These are phyloP conservation scores for Botryosphaeria dothidea DNA, from an alignment of 2,329 filamentous ascomycete species.

Conservation along the genomic window DNA sequence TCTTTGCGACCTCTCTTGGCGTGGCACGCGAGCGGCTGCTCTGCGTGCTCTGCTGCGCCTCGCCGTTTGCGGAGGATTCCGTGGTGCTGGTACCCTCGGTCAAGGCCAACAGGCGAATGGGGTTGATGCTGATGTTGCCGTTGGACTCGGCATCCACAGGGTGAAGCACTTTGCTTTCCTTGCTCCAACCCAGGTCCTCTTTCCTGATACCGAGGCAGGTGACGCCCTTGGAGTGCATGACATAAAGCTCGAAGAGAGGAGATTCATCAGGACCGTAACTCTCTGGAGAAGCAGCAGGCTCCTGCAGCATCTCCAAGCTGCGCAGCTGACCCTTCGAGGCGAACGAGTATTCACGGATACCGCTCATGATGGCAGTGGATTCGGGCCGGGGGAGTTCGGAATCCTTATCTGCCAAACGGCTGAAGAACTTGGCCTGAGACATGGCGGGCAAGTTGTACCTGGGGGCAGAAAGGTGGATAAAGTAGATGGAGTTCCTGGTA, in stretches of 20 bases:
- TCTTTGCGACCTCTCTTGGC: conserved; percentile 33
- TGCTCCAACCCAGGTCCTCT: conserved; percentile 86
- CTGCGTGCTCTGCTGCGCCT: conserved; percentile 23
- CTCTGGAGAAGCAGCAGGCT: conserved; percentile 61
- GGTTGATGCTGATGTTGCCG: conserved; percentile 73
- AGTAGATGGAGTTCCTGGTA: conserved; percentile 95
- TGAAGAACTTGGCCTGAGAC: conserved; percentile 85
- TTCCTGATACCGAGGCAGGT: conserved; percentile 84
- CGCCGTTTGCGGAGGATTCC: conserved; percentile 48
- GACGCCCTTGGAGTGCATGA: conserved; percentile 97
- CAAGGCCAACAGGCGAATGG: conserved; percentile 52
- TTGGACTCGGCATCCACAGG: conserved; percentile 74
- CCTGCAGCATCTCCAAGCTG: conserved; percentile 84
- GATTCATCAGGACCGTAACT: conserved; percentile 64
- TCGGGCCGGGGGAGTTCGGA: conserved; percentile 76
- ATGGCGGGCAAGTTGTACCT: conserved; percentile 81
- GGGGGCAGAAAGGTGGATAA: conserved; percentile 91
- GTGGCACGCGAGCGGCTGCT: conserved; percentile 29
- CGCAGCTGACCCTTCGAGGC: conserved; percentile 81
- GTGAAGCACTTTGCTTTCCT: conserved; percentile 82
- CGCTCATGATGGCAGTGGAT: conserved; percentile 95
- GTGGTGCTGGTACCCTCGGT: conserved; percentile 40
- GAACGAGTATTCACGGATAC: conserved; percentile 92
- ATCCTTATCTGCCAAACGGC: conserved; percentile 64
- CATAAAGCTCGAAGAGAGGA: conserved; percentile 89